phyloP scores from a whole-genome alignment of 2,329 filamentous ascomycete genomes.

The Scorias spongiosa region DNA sequence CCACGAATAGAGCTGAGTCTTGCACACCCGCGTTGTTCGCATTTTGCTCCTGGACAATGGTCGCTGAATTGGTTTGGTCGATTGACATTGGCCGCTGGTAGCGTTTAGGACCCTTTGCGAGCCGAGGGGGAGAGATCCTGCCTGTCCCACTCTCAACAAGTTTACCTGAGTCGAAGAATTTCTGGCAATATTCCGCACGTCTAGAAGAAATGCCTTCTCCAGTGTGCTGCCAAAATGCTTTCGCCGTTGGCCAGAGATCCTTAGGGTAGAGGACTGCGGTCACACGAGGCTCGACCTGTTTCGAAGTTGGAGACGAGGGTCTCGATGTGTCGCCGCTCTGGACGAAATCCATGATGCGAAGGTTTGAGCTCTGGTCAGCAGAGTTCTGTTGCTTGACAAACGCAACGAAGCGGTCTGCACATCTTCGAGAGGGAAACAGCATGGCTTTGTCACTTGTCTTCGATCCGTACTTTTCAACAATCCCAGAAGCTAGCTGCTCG shows the following conservation, averaged over 20 bases:
- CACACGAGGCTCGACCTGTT: conserved; percentile 29
- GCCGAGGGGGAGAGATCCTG: conserved; percentile 20
- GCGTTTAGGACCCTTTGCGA: conserved; percentile 57
- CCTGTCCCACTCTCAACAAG: conserved; percentile 36
- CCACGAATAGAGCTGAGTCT: conserved; percentile 69
- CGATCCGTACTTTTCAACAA: conserved; percentile 49
- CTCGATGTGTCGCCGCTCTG: conserved; percentile 41
- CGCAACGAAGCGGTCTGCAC: conserved; percentile 56
- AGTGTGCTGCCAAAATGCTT: conserved; percentile 93
- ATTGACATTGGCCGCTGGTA: conserved; percentile 54
- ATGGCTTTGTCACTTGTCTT: conserved; percentile 50
- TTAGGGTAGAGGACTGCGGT: conserved; percentile 52
- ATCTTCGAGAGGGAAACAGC: conserved; percentile 60
- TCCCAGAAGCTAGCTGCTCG: conserved; percentile 51
- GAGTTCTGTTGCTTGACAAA: conserved; percentile 54
- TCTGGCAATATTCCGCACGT: conserved; percentile 75
- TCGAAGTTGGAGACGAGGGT: conserved; percentile 18
- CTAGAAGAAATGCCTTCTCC: conserved; percentile 87
- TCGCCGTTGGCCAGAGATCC: conserved; percentile 56
- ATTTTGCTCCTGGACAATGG: conserved; percentile 7
- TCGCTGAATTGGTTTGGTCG: conserved; percentile 17
- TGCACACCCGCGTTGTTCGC: conserved; percentile 27
- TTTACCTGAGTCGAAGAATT: conserved; percentile 54
- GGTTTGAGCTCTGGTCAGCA: conserved; percentile 31
- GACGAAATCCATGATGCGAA: conserved; percentile 47